Evolutionary conservation across 2,329 filamentous ascomycete genomes (phyloP), one percentile per base, ranked within the genome.

Genomic region (Fusarium transvaalense): DNA sequence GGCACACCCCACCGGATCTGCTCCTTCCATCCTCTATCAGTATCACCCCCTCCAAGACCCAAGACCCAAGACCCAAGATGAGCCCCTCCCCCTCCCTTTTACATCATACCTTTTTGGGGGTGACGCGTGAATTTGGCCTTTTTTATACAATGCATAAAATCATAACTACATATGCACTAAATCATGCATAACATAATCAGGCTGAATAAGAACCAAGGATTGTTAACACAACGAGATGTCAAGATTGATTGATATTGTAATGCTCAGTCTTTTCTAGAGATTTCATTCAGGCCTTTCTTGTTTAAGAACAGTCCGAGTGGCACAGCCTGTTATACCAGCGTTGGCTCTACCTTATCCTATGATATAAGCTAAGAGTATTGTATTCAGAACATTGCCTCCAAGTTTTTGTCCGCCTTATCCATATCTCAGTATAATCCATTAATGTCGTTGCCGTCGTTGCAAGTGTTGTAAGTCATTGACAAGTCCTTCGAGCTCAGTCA

Each of bases 391-490:
- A 66, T 55, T 43, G 34, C 38, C 48, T 41, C 38, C 39, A 51
- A 56, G 27, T 50, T 29, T 27, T 38, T 37, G 29, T 31, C 51
- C 41, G 35, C 38, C 21, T 48, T 56, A 62, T 17, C 60, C 55
- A 27, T 56, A 14, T 31, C 19, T 48, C 48, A 41, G 47, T 55
- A 53, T 56, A 46, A 37, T 65, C 61, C 56, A 66, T 55, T 62
- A 62, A 45, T 56, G 48, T 62, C 71, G 66, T 51, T 57, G 66
- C 32, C 65, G 50, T 57, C 59, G 66, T 63, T 75, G 74, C 35
- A 82, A 75, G 47, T 81, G 66, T 63, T 75, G 74, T 37, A 82
- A 75, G 47, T 81, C 78, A 38, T 76, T 76, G 35, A 81, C 76
- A 12, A 82, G 74, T 34, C 74, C 68, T 61, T 82, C 80, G 64